phyloP scores from a whole-genome alignment of 768 basidiomycete species.

The Collybiopsis confluens region DNA sequence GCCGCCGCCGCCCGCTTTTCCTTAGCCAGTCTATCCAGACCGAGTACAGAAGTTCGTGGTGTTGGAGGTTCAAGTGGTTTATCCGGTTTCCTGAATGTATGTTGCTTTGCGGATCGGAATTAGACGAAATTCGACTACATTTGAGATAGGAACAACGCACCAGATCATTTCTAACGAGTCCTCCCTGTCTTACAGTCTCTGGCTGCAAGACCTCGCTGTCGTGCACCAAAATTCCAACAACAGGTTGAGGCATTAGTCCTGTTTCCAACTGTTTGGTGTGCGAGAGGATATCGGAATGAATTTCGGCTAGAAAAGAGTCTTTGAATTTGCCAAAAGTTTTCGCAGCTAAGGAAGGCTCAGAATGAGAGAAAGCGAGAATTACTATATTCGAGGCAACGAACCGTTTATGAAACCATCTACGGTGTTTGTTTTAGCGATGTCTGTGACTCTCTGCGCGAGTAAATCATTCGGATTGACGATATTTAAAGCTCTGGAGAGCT shows the following conservation, averaged over 20 bases:
- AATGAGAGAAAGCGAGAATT: not conserved
- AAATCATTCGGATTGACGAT: constrained; percentile 79
- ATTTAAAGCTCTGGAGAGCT: constrained; percentile 79
- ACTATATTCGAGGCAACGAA: constrained; percentile 25
- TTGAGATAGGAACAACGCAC: constrained; percentile 25
- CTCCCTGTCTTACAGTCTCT: constrained; percentile 72
- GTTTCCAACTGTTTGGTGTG: constrained; percentile 64
- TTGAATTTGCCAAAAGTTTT: constrained; percentile 84
- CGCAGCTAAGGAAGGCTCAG: constrained; percentile 45
- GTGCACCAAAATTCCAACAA: constrained; percentile 74
- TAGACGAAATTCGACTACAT: constrained; percentile 12
- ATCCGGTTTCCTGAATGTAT: constrained; percentile 76
- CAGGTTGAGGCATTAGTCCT: constrained; percentile 49
- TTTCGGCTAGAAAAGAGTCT: constrained; percentile 68
- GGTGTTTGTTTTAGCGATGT: constrained; percentile 71
- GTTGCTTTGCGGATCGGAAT: constrained; percentile 42
- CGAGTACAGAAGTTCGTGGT: constrained; percentile 75
- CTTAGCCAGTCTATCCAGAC: constrained; percentile 82
- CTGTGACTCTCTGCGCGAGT: constrained; percentile 72
- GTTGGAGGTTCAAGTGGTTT: constrained; percentile 73
- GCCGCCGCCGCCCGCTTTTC: constrained; percentile 80
- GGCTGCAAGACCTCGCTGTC: constrained; percentile 83
- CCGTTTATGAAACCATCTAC: constrained; percentile 66
- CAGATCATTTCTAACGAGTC: constrained; percentile 64
- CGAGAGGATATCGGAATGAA: constrained; percentile 75